phyloP scores from a whole-genome alignment of 2,329 filamentous ascomycete genomes.

The Dothideomycetes sp. region DNA sequence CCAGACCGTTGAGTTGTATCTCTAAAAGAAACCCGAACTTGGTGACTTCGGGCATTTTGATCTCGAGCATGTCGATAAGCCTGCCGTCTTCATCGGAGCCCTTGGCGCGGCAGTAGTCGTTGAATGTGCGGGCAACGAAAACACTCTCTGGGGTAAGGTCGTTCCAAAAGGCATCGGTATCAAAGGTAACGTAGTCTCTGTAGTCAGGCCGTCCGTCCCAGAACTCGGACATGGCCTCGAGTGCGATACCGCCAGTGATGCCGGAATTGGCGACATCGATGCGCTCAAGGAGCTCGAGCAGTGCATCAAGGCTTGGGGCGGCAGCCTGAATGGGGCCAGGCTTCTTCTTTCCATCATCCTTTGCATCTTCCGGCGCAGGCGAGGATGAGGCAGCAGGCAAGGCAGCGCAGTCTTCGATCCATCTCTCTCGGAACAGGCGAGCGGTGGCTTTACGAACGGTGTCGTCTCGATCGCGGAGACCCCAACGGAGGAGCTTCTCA shows the following conservation, averaged over 20 bases:
- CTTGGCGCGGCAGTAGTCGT: slow-evolving; percentile 66
- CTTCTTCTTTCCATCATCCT: slow-evolving; percentile 38
- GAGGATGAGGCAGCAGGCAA: slow-evolving; percentile 48
- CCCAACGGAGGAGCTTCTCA: slow-evolving; percentile 92
- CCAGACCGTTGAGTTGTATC: slow-evolving; percentile 60
- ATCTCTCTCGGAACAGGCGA: slow-evolving; percentile 83
- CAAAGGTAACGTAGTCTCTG: slow-evolving; percentile 58
- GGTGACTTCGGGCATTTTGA: slow-evolving; percentile 91
- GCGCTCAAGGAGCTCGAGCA: slow-evolving; percentile 83
- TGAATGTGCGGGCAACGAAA: slow-evolving; percentile 86
- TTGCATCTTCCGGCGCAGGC: slow-evolving; percentile 37
- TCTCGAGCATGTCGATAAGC: slow-evolving; percentile 67
- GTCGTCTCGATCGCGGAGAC: slow-evolving; percentile 84
- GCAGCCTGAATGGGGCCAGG: slow-evolving; percentile 35
- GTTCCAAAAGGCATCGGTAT: slow-evolving; percentile 63
- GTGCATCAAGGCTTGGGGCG: slow-evolving; percentile 64
- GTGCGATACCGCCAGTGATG: slow-evolving; percentile 76
- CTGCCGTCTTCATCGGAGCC: slow-evolving; percentile 47
- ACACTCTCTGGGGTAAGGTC: slow-evolving; percentile 73
- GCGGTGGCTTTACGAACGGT: slow-evolving; percentile 86
- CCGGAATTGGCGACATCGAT: slow-evolving; percentile 90
- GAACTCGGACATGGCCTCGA: slow-evolving; percentile 91
- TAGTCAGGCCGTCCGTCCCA: slow-evolving; percentile 89
- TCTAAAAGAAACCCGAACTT: slow-evolving; percentile 81
- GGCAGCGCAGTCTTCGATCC: slow-evolving; percentile 90